Evolutionary conservation across 148 eudicot species (phyloP), one percentile per base, ranked within the genome.

Genomic region (Camellia sinensis): DNA sequence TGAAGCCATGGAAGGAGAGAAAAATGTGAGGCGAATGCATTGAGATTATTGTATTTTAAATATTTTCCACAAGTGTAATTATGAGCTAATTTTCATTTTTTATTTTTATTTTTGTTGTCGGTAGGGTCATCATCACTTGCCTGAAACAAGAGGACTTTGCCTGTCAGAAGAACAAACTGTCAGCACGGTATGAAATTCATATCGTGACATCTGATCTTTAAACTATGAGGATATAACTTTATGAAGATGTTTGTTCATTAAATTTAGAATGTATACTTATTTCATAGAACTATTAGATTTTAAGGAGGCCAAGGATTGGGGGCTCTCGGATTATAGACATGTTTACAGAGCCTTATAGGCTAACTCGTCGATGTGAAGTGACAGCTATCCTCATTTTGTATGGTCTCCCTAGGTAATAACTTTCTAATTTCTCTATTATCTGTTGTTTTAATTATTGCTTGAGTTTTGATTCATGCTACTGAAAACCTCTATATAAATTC

Each of bases 1-100:
- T 71, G 99, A 94, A 88, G 99, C 99, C 85, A 92, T 96, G 98
- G 99, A 94, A 85, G 99, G 99, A 73, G 99, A 96, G 82, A 96
- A 91, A 73, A 91, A 85, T 83, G 99, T 96, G 82, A 84, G 87
- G 43, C 70, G 43, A 14, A 64, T 22, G 9, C 41, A 11, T 65
- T 85, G 37, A 54, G 5, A 40, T 52, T 17, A 60, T 53, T 21
- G 15, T 50, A 3, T 52, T 52, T 68, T 3, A 50, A 68, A 54
- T 50, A 15, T 71, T 50, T 50, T 13, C 72, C 66, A 12, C 5
- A 2, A 7, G 2, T 37, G 12, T 56, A 8, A 17, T 14, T 7
- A 37, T 74, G n/a, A 3, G 14, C 57, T 54, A 59, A 73, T 63
- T 21, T 54, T 78, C 68, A 57, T 84, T 53, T 41, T 77, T 1